These are phyloP conservation scores for Neurospora sp. DNA, from an alignment of 495 filamentous ascomycete genomes.

Conservation along the genomic window DNA sequence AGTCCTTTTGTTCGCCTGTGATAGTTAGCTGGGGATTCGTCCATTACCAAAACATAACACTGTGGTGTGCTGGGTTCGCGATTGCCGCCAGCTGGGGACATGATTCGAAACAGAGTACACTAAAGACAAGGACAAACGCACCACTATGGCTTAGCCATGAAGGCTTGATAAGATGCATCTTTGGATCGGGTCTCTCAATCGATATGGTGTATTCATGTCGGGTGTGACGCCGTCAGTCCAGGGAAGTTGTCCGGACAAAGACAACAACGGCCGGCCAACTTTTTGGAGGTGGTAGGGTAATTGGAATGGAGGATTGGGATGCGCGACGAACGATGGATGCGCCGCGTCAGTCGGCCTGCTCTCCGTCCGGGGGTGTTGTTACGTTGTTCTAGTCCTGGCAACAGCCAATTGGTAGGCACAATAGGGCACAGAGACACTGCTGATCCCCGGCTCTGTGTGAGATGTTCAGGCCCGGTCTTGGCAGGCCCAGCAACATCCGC, in stretches of 20 bases:
- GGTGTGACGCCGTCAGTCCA: neutral
- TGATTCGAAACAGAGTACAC: neutral
- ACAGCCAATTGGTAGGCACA: neutral
- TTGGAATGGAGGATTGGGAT: neutral
- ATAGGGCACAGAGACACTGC: neutral
- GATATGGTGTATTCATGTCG: conserved; percentile 21
- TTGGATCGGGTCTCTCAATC: conserved; percentile 8
- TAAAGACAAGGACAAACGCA: conserved; percentile 26
- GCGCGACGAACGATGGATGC: conserved; percentile 10
- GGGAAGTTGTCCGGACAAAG: neutral
- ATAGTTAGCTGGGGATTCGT: conserved; percentile 4
- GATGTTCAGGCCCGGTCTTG: neutral
- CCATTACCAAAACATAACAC: neutral
- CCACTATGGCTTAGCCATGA: conserved; percentile 88
- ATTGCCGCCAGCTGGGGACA: neutral
- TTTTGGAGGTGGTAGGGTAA: conserved; percentile 2
- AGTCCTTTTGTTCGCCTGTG: conserved; percentile 86
- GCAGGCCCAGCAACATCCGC: neutral
- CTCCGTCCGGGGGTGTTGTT: neutral
- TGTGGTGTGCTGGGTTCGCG: neutral
- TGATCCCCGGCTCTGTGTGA: neutral
- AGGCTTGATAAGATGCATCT: conserved; percentile 85
- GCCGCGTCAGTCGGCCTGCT: neutral
- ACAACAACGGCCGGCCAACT: neutral
- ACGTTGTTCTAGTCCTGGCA: neutral